These are phyloP conservation scores for Apiospora aurea DNA, from an alignment of 2,329 filamentous ascomycete species.

Conservation along the genomic window DNA sequence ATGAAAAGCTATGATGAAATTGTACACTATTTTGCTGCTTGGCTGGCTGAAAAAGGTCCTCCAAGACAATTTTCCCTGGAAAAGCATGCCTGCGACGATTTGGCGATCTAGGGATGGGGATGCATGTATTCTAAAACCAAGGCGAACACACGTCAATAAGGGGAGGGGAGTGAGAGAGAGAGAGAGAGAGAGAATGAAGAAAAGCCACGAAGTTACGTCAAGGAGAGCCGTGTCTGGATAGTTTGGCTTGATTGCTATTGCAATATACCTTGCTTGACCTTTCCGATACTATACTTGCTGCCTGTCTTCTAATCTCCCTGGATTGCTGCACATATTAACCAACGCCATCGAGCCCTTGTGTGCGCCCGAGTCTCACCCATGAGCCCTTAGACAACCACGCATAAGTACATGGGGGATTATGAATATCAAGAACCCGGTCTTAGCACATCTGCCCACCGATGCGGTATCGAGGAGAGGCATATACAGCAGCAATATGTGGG, in stretches of 20 bases:
- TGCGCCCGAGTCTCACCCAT: too few species aligned
- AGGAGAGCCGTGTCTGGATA: background rate
- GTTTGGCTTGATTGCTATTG: conserved; percentile 7
- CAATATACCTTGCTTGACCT: conserved; percentile 17
- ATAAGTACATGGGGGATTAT: background rate
- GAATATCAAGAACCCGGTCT: background rate
- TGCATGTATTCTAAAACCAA: conserved; percentile 13
- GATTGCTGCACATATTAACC: background rate
- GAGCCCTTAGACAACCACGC: background rate
- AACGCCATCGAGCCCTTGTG: background rate
- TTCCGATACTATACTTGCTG: background rate
- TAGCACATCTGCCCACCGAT: background rate
- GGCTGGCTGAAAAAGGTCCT: background rate
- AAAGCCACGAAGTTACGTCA: conserved; percentile 14
- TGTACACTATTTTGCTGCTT: background rate
- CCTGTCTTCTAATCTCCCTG: background rate
- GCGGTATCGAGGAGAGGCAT: background rate
- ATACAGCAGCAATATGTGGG: background rate
- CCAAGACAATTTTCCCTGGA: background rate
- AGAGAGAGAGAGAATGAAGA: background rate
- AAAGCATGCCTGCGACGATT: background rate
- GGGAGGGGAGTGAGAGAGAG: too few species aligned
- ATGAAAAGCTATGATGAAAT: background rate
- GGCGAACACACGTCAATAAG: too few species aligned
- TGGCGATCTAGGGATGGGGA: background rate